Conservation (phyloP, 345 rosid genomes). For the Bruguiera sexangula region DNA sequence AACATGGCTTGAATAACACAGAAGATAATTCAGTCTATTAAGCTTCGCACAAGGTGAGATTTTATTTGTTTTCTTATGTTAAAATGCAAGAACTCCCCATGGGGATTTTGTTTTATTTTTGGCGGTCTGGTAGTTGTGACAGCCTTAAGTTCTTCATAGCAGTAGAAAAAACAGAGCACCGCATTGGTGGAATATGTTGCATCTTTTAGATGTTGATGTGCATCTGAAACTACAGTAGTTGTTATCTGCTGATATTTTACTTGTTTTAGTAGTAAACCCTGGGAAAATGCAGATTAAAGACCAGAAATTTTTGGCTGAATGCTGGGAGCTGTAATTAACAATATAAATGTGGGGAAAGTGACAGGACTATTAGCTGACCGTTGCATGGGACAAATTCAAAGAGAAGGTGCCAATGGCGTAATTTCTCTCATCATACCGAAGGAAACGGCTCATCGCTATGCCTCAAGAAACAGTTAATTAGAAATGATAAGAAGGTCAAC, state of each 20-base stretch:
- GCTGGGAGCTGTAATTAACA: too few species aligned
- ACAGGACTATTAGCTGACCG: neutral
- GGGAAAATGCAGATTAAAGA: neutral
- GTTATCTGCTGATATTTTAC: neutral
- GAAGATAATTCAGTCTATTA: too few species aligned
- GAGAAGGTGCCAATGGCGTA: neutral
- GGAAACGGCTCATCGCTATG: neutral
- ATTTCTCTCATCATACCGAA: slow-evolving; percentile 1
- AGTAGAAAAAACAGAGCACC: too few species aligned
- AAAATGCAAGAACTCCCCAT: too few species aligned
- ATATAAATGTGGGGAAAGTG: neutral
- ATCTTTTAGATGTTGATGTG: too few species aligned
- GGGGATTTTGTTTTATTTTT: too few species aligned
- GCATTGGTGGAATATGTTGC: too few species aligned
- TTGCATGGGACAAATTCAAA: neutral
- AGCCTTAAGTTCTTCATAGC: too few species aligned
- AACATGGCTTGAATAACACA: too few species aligned
- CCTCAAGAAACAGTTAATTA: neutral
- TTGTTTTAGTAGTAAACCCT: neutral
- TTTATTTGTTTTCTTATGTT: too few species aligned
- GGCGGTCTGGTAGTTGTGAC: too few species aligned
- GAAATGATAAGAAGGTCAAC: slow-evolving; percentile 2
- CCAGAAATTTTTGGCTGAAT: neutral
- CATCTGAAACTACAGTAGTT: neutral
- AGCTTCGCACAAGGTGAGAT: too few species aligned